A percentile compares a stretch with the other conserved stretches of the same genome.
These are phyloP conservation scores for Chenopodium suecicum DNA, from an alignment of 148 eudicot genomes.

Conservation along the genomic window DNA sequence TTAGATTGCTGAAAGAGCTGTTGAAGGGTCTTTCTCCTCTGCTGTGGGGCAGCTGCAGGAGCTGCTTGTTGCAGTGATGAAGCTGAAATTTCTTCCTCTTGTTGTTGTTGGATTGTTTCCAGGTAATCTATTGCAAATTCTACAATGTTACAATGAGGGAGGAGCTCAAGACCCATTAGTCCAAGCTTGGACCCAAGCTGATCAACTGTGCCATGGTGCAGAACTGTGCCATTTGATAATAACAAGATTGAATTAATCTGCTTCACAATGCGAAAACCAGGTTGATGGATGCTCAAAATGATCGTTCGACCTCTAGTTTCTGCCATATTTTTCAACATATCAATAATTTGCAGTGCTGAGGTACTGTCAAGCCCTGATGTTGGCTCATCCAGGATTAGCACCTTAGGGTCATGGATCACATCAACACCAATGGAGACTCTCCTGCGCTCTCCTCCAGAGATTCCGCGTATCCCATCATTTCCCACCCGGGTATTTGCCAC, in stretches of 20 bases:
- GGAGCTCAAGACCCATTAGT: slow-evolving; percentile 62
- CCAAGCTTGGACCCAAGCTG: slow-evolving; percentile 46
- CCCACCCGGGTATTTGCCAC: slow-evolving; percentile 72
- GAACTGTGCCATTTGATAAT: slow-evolving; percentile 71
- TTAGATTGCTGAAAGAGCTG: slow-evolving; percentile 90
- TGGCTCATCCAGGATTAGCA: slow-evolving; percentile 89
- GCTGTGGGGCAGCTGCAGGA: slow-evolving; percentile 14
- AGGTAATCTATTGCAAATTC: slow-evolving; percentile 93
- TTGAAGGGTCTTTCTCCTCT: slow-evolving; percentile 53
- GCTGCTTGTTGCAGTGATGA: slow-evolving; percentile 20
- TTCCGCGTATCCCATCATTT: slow-evolving; percentile 64
- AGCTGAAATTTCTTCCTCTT: slow-evolving; percentile 21
- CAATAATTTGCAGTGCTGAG: slow-evolving; percentile 86
- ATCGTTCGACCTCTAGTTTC: slow-evolving; percentile 70
- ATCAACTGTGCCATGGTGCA: slow-evolving; percentile 78
- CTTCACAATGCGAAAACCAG: slow-evolving; percentile 88
- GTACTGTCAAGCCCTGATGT: slow-evolving; percentile 94
- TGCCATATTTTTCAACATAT: slow-evolving; percentile 87
- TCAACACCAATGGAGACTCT: slow-evolving; percentile 95
- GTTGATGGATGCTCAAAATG: slow-evolving; percentile 88
- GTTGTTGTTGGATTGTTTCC: slow-evolving; percentile 44
- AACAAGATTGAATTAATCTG: slow-evolving; percentile 69
- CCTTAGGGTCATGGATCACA: slow-evolving; percentile 82
- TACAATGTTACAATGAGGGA: slow-evolving; percentile 64
- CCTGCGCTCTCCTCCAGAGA: slow-evolving; percentile 92